Evolutionary conservation across 2,329 filamentous ascomycete species (phyloP).

Genomic region (Talaromyces atroroseus): DNA sequence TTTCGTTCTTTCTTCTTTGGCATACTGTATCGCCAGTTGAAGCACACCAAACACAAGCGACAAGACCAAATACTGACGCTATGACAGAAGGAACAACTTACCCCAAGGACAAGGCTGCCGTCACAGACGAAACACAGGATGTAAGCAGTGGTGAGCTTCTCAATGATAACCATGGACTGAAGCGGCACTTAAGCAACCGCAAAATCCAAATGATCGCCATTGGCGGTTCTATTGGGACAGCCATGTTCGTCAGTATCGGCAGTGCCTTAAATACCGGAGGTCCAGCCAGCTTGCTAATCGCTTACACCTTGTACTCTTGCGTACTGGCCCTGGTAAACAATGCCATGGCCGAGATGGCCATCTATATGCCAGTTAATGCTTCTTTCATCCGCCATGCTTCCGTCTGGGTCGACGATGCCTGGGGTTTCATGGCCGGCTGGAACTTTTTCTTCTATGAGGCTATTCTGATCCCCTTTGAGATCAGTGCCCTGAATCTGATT

Average conservation of each 20-base stretch:
- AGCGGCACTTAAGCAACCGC: constrained; percentile 14
- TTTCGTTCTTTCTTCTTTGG: background rate
- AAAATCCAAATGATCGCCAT: constrained; percentile 28
- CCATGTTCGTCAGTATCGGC: constrained; percentile 37
- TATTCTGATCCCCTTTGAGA: constrained; percentile 13
- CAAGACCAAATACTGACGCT: background rate
- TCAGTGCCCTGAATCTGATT: constrained; percentile 9
- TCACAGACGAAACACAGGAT: background rate
- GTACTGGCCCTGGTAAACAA: constrained; percentile 35
- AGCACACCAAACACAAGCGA: background rate
- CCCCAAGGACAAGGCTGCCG: background rate
- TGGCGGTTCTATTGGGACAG: constrained; percentile 37
- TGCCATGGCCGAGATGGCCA: constrained; percentile 71
- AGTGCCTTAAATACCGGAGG: constrained; percentile 33
- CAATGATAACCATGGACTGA: constrained; percentile 12
- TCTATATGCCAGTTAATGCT: constrained; percentile 70
- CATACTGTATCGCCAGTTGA: background rate
- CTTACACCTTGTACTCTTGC: constrained; percentile 24
- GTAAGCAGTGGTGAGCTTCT: constrained; percentile 11
- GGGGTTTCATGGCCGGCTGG: constrained; percentile 76
- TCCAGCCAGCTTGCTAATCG: constrained; percentile 34
- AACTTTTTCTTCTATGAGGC: constrained; percentile 20
- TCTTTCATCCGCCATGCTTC: constrained; percentile 79
- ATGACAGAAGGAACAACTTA: too few species aligned
- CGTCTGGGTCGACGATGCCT: constrained; percentile 72